Base-by-base conservation (phyloP, 345 rosid species). In the Ceriops tagal region DNA sequence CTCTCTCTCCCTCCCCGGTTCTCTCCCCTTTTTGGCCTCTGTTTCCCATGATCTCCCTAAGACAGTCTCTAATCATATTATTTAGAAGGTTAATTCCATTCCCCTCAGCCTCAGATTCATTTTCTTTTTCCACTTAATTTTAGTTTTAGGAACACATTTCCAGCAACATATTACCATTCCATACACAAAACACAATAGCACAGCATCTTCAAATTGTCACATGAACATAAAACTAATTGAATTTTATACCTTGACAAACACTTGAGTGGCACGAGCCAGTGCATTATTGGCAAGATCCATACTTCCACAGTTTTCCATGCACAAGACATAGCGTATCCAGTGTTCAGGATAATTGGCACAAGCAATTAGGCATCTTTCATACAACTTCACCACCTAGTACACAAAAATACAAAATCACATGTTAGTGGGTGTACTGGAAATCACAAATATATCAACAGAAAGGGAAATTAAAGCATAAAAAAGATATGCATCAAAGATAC, bases 321-420 rank as follows among this genome's bases (percentile, higher is more conserved):
- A 80, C 81, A 89, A 78, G 62, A 89, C 79, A 79, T 96, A 96
- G 5, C 96, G 85, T 62, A 90, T 82, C 99, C 99, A 96, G 70
- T 89, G 90, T 63, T 89, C 97, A 0, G 98, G 87, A 82, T 96
- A 96, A 78, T 83, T 96, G 49, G 99, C 98, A 74, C 99, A 96
- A 18, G 99, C 96, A 72, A 96, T 84, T 24, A 96, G 74, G 82
- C 98, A 96, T 73, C 98, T 89, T 84, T 96, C 99, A 76, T 89
- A 92, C 69, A 92, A 71, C 85, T 90, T 96, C 70, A 92, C 90
- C 76, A 90, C 97, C 99, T 92, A 72, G 66, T 59, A 63, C 69
- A 67, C 69, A 73, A 77, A 77, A 71, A 73, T 6, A 69, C 18
- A 6, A 51, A 53, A 77, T 66, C 69, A 56, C 30, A 59, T 65